Evolutionary conservation across 1,139 yeast species (phyloP).

Genomic region (Yamadazyma songkhlaensis): DNA sequence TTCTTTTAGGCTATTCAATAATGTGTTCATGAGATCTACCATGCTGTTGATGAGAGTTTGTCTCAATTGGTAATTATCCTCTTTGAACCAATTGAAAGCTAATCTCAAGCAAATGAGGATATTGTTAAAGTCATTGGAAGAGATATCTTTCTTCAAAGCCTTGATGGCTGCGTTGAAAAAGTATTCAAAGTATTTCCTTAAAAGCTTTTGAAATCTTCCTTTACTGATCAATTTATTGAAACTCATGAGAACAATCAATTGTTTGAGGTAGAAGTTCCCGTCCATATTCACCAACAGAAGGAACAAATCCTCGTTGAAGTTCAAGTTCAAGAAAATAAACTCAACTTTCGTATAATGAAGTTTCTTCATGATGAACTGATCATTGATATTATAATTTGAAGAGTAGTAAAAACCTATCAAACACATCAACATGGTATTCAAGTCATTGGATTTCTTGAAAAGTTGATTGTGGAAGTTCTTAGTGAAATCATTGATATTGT

Average conservation of each 20-base stretch:
- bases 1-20: constrained; percentile 5
- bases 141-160: constrained; percentile 9
- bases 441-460: constrained; percentile 13
- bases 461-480: constrained; percentile 7
- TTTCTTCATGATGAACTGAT: constrained; percentile 20
- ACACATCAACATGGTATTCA: constrained; percentile 24
- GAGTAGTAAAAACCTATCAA: constrained; percentile 33
- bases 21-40: constrained; percentile 5
- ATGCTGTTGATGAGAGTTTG: constrained; percentile 26
- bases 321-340: constrained; percentile 21
- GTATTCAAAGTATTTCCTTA: constrained; percentile 33
- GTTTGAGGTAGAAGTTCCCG: constrained; percentile 17
- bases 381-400: constrained; percentile 22
- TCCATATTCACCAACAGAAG: constrained; percentile 6
- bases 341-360: constrained; percentile 25
- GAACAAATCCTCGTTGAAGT: constrained; percentile 14
- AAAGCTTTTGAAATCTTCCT: constrained; percentile 19
- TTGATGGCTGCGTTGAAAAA: constrained; percentile 16
- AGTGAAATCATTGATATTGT: constrained; percentile 10
- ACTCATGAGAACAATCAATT: constrained; percentile 25
- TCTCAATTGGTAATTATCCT: constrained; percentile 38
- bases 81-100: constrained; percentile 53
- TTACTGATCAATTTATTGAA: constrained; percentile 16
- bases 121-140: constrained; percentile 1
- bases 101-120: constrained; percentile 37